Evolutionary conservation across 441 rosid species (phyloP), one percentile per base, ranked within the genome.

Genomic region (Sinapis alba): DNA sequence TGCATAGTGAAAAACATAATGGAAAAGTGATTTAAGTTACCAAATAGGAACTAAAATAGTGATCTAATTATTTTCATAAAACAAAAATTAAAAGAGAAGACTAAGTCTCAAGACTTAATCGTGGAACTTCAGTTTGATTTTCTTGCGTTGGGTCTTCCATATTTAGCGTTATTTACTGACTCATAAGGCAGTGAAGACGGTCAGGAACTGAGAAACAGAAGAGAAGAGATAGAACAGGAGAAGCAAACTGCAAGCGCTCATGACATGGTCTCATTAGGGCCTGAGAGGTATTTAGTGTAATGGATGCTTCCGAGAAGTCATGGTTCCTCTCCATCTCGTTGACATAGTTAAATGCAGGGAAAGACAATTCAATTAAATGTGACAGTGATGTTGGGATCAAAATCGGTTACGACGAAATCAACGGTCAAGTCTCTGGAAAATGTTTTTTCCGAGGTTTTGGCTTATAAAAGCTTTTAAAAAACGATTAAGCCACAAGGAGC

Each of bases 241-340:
- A 62, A 92, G 96, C 90, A 95, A 86, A 76, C 99, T 90, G 87
- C 96, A 92, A 45, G 99, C 92, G 88, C 99, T 95, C 97, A 95
- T 86, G 28, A 92, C 63, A 12, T 98, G 99, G 81, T 92, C n/a
- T 92, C 99, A 95, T 88, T 16, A 92, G 78, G 15, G 97, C 99
- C 65, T 92, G 99, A 9, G 96, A 95, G 75, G 82, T 84, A 67
- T 95, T 97, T 69, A 95, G 70, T 24, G 91, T 89, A 34, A 90
- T 95, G 21, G 98, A 90, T 5, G 98, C 94, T 80, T 89, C 98
- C 0, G 92, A 89, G 16, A 92, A 83, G 67, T 92, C 99, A 63
- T 85, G 94, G 50, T 95, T 95, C 70, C 91, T 78, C 82, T 92
- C 99, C 99, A 92, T 92, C 81, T 92, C 97, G 84, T 90, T 95